A percentile compares a stretch with the other conserved stretches of the same genome.
phyloP scores from a whole-genome alignment of 768 basidiomycete species.

The Hemileccinum impolitum region DNA sequence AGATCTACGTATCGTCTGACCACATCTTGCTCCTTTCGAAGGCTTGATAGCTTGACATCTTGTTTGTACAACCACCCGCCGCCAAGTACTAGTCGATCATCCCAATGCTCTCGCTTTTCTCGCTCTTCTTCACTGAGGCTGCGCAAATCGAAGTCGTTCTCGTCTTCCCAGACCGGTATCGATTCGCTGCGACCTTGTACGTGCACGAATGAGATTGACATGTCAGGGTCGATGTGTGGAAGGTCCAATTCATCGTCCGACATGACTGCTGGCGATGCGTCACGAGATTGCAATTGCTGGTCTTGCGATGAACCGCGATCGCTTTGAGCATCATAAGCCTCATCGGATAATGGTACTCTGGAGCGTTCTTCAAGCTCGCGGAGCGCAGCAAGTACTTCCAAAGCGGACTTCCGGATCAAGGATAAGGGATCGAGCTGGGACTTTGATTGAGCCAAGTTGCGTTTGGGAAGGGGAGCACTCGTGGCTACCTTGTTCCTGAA shows the following conservation, averaged over 20 bases:
- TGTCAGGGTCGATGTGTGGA: constrained; percentile 49
- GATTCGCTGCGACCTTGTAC: constrained; percentile 62
- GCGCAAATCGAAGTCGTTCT: constrained; percentile 43
- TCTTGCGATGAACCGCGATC: constrained; percentile 52
- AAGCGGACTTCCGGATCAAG: constrained; percentile 68
- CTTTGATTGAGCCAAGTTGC: constrained; percentile 31
- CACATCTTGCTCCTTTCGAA: constrained; percentile 54
- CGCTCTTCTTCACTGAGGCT: constrained; percentile 45
- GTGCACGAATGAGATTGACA: constrained; percentile 65
- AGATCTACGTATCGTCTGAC: constrained; percentile 65
- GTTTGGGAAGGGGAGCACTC: constrained; percentile 33
- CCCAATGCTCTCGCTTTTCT: constrained; percentile 73
- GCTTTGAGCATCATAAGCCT: constrained; percentile 79
- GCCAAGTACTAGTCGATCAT: constrained; percentile 74
- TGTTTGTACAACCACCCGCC: constrained; percentile 81
- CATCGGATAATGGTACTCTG: constrained; percentile 73
- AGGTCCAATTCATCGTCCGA: constrained; percentile 37
- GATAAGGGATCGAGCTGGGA: constrained; percentile 56
- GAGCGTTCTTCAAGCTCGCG: constrained; percentile 77
- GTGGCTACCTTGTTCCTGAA: constrained; percentile 53
- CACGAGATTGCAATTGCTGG: constrained; percentile 37
- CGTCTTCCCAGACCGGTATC: constrained; percentile 83
- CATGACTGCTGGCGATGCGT: constrained; percentile 41
- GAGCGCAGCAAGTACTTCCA: constrained; percentile 80
- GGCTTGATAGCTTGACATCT: constrained; percentile 51